A percentile compares a stretch with the other conserved stretches of the same genome.
Conservation (phyloP, 2,329 filamentous ascomycete species). For the Colletotrichum ledebouriae region DNA sequence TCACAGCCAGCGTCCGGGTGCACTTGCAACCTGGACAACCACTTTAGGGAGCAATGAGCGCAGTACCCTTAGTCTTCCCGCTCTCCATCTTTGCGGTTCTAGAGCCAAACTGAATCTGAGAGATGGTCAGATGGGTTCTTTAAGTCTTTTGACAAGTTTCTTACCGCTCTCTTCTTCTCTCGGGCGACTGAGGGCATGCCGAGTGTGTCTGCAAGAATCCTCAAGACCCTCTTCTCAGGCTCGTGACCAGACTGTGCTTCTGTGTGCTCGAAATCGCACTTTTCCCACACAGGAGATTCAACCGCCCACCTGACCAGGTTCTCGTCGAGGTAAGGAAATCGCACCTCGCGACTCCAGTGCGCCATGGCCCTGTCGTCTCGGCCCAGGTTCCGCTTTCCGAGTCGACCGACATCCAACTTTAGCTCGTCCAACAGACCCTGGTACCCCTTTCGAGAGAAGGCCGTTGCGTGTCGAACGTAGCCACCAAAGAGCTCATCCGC, state of each 20-base stretch:
- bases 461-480: slow-evolving; percentile 85
- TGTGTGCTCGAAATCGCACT: slow-evolving; percentile 79
- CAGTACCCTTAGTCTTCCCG: slow-evolving; percentile 77
- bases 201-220: slow-evolving; percentile 80
- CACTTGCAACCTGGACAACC: slow-evolving; percentile 23
- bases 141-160: slow-evolving; percentile 46
- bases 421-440: slow-evolving; percentile 83
- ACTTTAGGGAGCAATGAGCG: slow-evolving; percentile 62
- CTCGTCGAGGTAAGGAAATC: slow-evolving; percentile 94
- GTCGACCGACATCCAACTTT: slow-evolving; percentile 83
- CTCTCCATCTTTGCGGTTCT: slow-evolving; percentile 87
- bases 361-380: slow-evolving; percentile 93
- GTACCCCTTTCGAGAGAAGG: slow-evolving; percentile 79
- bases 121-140: not conserved
- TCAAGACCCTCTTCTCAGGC: slow-evolving; percentile 83
- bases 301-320: slow-evolving; percentile 86
- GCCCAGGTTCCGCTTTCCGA: slow-evolving; percentile 94
- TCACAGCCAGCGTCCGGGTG: slow-evolving; percentile 65
- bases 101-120: slow-evolving; percentile 84
- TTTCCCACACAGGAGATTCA: slow-evolving; percentile 79
- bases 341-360: slow-evolving; percentile 88
- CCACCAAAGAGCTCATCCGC: slow-evolving; percentile 97
- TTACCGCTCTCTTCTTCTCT: slow-evolving; percentile 94
- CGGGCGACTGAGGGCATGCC: slow-evolving; percentile 78
- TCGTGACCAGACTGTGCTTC: slow-evolving; percentile 65